These are phyloP conservation scores for Moricandia arvensis DNA, from an alignment of 345 rosid genomes.

Conservation along the genomic window DNA sequence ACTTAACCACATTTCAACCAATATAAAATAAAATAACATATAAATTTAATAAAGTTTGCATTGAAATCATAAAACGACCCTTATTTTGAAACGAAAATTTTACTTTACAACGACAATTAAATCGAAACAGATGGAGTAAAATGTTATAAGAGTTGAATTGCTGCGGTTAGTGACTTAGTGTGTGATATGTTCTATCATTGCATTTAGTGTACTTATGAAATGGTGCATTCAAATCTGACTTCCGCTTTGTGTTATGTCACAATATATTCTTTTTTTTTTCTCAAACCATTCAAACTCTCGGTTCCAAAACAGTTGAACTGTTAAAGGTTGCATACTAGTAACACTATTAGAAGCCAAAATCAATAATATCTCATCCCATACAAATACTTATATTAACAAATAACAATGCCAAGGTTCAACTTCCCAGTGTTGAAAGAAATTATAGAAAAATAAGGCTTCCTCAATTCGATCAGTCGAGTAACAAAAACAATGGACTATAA, in stretches of 20 bases:
- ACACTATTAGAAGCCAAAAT: background rate
- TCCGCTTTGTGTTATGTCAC: background rate
- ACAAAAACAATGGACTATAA: slow-evolving; percentile 39
- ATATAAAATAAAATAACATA: too few species aligned
- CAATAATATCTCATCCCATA: slow-evolving; percentile 14
- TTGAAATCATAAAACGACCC: too few species aligned
- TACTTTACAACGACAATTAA: too few species aligned
- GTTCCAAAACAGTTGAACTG: background rate
- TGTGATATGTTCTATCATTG: background rate
- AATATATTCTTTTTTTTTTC: background rate
- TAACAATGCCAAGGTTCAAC: slow-evolving; percentile 34
- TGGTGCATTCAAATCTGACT: background rate
- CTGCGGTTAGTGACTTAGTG: background rate
- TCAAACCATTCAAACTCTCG: background rate
- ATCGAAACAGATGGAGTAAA: too few species aligned
- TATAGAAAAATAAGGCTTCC: slow-evolving; percentile 28
- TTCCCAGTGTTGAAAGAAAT: slow-evolving; percentile 21
- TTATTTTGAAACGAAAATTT: too few species aligned
- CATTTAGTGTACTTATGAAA: too few species aligned
- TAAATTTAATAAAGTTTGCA: too few species aligned
- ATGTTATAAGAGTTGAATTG: background rate
- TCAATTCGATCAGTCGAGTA: slow-evolving; percentile 39
- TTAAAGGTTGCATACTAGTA: background rate
- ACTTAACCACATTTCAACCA: too few species aligned
- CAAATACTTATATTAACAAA: slow-evolving; percentile 39